These are phyloP conservation scores for Annona cherimola DNA, from an alignment of 164 flowering plant species.

Conservation along the genomic window DNA sequence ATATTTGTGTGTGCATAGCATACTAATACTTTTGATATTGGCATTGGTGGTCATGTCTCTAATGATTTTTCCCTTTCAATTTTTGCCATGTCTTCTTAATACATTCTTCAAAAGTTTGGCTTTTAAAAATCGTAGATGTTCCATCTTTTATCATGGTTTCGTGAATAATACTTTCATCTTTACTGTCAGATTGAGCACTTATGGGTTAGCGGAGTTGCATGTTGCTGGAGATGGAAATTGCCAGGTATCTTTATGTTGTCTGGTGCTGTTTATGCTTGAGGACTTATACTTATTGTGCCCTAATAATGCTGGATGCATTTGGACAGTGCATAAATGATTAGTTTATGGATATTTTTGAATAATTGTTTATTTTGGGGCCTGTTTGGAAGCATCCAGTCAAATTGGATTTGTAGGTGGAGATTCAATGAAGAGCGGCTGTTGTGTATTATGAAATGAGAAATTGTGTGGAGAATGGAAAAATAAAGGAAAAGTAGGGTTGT, in stretches of 20 bases:
- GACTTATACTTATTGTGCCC: neutral
- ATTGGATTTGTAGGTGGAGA: too few species aligned
- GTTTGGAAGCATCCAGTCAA: too few species aligned
- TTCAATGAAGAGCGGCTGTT: too few species aligned
- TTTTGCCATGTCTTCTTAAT: neutral
- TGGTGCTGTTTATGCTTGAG: neutral
- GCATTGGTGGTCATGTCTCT: neutral
- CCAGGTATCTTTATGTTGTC: slow-evolving; percentile 61
- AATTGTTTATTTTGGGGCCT: too few species aligned
- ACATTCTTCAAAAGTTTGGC: neutral
- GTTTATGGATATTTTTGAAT: too few species aligned
- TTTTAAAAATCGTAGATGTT: neutral
- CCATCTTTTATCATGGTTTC: neutral
- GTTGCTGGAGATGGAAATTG: slow-evolving; percentile 97
- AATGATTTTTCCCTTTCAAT: too few species aligned
- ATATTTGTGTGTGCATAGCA: too few species aligned
- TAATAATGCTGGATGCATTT: too few species aligned
- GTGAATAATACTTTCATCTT: slow-evolving; percentile 11
- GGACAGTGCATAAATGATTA: too few species aligned
- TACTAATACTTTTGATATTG: neutral
- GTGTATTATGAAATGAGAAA: too few species aligned
- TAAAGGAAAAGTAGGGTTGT: too few species aligned
- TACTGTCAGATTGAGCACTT: slow-evolving; percentile 58
- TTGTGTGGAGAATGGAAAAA: too few species aligned
- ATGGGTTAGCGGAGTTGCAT: slow-evolving; percentile 77